Evolutionary conservation across 2,329 filamentous ascomycete genomes (phyloP).

Genomic region (Helotiales sp.): DNA sequence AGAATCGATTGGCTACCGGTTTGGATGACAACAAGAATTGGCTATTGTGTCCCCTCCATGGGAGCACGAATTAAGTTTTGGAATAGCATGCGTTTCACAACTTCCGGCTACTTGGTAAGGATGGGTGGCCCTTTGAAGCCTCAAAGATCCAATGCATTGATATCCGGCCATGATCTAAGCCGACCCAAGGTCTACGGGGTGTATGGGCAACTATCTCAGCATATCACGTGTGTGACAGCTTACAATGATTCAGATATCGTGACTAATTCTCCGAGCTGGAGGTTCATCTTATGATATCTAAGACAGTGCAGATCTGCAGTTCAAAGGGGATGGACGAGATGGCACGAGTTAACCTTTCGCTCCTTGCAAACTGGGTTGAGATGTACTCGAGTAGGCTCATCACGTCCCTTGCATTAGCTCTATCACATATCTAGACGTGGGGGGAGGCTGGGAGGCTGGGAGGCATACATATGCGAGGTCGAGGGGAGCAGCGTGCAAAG

Average conservation of each 20-base stretch:
- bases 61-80: slow-evolving; percentile 1
- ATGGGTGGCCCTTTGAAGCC: neutral
- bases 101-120: neutral
- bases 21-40: neutral
- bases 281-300: neutral
- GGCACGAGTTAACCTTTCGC: neutral
- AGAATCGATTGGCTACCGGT: neutral
- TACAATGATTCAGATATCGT: neutral
- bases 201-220: neutral
- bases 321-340: neutral
- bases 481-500: neutral
- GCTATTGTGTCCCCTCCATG: neutral
- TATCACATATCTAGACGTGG: neutral
- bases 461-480: neutral
- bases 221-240: neutral
- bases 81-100: slow-evolving; percentile 5
- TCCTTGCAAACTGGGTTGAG: too few species aligned
- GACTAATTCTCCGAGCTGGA: neutral
- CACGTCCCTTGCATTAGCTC: neutral
- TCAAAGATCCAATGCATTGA: neutral
- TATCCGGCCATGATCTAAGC: too few species aligned
- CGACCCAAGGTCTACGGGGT: neutral
- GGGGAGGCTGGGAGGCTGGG: neutral
- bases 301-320: neutral
- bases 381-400: too few species aligned